A percentile compares a stretch with the other conserved stretches of the same genome.
phyloP scores from a whole-genome alignment of 2,329 filamentous ascomycete genomes.

The Aspergillus fructus region DNA sequence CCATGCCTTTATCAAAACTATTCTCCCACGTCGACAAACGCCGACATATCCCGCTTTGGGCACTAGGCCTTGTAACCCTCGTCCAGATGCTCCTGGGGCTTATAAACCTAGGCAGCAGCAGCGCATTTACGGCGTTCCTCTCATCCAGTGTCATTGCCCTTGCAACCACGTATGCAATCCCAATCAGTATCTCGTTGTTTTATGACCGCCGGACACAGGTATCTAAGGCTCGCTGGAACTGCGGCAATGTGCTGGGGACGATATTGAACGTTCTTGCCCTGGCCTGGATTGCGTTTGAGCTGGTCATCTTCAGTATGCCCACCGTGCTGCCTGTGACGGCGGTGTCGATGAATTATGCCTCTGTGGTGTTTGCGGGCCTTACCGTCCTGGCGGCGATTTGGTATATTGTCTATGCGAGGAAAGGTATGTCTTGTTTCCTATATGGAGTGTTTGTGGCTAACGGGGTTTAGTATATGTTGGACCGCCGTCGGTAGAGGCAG shows the following conservation, averaged over 20 bases:
- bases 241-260: constrained; percentile 44
- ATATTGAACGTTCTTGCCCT: constrained; percentile 49
- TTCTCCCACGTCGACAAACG: constrained; percentile 7
- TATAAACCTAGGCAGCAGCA: constrained; percentile 50
- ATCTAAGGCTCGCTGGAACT: constrained; percentile 49
- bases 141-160: constrained; percentile 59
- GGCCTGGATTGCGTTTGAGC: constrained; percentile 53
- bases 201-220: constrained; percentile 48
- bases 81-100: constrained; percentile 51
- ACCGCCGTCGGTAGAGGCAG: background rate
- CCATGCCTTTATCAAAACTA: constrained; percentile 27
- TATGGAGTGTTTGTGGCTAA: background rate
- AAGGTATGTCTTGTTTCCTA: constrained; percentile 39
- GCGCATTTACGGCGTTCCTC: constrained; percentile 51
- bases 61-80: constrained; percentile 45
- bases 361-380: constrained; percentile 57
- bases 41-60: constrained; percentile 39
- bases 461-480: background rate
- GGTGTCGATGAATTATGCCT: constrained; percentile 58
- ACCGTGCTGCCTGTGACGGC: constrained; percentile 54
- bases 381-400: constrained; percentile 50
- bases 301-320: constrained; percentile 56
- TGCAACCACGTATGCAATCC: constrained; percentile 57
- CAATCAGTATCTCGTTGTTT: constrained; percentile 53
- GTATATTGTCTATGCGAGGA: constrained; percentile 54